Evolutionary conservation across 345 rosid species (phyloP), one percentile per base, ranked within the genome.

Genomic region (Hibiscus syriacus): DNA sequence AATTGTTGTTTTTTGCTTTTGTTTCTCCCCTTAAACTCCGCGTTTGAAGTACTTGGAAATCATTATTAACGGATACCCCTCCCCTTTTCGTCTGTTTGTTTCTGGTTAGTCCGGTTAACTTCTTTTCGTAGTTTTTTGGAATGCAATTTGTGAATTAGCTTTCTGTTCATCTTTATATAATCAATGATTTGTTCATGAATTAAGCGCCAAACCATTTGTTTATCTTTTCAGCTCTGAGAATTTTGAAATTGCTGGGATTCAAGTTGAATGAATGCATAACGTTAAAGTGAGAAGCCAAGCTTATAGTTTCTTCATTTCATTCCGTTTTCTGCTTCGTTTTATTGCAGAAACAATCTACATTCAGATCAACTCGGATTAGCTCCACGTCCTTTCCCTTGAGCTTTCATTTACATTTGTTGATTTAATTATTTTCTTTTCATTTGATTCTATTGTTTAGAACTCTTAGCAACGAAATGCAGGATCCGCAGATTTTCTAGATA

Each of bases 51-150:
- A n/a, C n/a, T n/a, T n/a, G 14, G 52, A 26, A 19, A 56, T 67
- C 71, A 25, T 64, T 63, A 61, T 45, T 63, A 17, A 49, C 17
- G 5, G 39, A 52, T 52, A 50, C 45, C 25, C 13, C 39, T 11
- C 68, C 4, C 22, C 61, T 43, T 30, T 14, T 38, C 13, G 55
- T 13, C 13, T n/a, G n/a, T n/a, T n/a, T 41, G 46, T 45, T 49
- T 71, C 71, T 59, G 64, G 46, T 54, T 56, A 26, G 45, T 46
- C 74, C 73, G 4, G 82, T 80, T 78, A 57, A 39, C 59, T 52
- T 30, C 61, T 30, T 72, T 17, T 49, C 45, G 45, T 53, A 26
- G 22, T 6, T 12, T 5, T 3, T 4, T 14, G 7, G 5, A 2
- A n/a, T 1, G 4, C 5, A 32, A 29, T 58, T n/a, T 30, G 17